Evolutionary conservation across 768 basidiomycete genomes (phyloP).

Genomic region (Serendipita sp.): DNA sequence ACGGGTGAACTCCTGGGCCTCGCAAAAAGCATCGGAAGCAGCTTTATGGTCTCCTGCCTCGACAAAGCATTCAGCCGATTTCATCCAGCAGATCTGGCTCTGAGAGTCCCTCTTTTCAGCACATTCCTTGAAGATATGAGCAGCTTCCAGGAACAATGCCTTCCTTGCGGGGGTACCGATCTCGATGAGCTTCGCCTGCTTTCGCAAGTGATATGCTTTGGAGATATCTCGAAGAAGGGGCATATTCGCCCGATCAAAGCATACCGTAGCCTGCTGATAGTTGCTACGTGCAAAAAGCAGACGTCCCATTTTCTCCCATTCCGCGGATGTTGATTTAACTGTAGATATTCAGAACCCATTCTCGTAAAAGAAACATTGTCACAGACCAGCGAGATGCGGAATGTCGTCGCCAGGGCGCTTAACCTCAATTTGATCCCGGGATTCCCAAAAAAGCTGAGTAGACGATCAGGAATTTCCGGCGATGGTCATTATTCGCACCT

Average conservation of each 20-base stretch:
- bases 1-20: conserved; percentile 26
- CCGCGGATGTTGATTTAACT: conserved; percentile 32
- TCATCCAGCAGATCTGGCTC: conserved; percentile 22
- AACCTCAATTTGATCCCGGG: conserved; percentile 28
- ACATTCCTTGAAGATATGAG: conserved; percentile 32
- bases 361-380: not conserved
- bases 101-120: conserved; percentile 20
- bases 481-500: conserved; percentile 22
- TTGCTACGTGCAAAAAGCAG: conserved; percentile 26
- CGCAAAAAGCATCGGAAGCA: conserved; percentile 31
- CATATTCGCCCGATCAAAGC: conserved; percentile 32
- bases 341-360: not conserved
- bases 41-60: conserved; percentile 22
- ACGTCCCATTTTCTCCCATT: conserved; percentile 29
- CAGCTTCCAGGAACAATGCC: conserved; percentile 29
- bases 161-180: conserved; percentile 16
- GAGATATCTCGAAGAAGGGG: conserved; percentile 30
- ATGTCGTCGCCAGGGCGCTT: conserved; percentile 32
- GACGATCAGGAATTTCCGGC: not conserved
- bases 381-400: conserved; percentile 30
- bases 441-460: conserved; percentile 35
- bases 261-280: conserved; percentile 38
- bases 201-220: conserved; percentile 37
- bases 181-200: conserved; percentile 26
- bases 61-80: conserved; percentile 33